Evolutionary conservation across 2,329 filamentous ascomycete species (phyloP), one percentile per base, ranked within the genome.

Genomic region (Monosporascus sp.): DNA sequence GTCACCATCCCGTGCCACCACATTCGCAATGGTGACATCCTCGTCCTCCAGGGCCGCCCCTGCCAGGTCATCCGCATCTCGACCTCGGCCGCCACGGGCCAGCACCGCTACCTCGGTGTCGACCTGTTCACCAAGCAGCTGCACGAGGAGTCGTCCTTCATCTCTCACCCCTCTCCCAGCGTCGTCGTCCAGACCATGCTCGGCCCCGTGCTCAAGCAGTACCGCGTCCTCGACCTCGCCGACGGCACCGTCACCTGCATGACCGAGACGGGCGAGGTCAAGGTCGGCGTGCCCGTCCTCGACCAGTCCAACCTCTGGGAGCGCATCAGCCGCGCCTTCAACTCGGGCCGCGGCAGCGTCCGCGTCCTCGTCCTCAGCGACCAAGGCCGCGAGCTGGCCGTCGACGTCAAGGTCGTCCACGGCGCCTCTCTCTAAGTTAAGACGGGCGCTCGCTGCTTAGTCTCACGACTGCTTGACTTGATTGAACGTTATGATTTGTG

Each of bases 61-160:
- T 97, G 91, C 89, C 94, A 99, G 85, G 93, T 99, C 75, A 99
- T 99, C 82, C 93, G 93, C 74, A 97, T 99, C 87, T 96, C 91
- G 64, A 96, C 92, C 77, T 97, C 93, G 54, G 83, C 90, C 64
- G 93, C 96, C 80, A 99, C 94, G 58, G 94, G 94, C 74, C 94
- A 99, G 85, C 93, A 99, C 87, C 90, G 94, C 73, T 99, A 97
- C 85, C 89, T 99, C 60, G 94, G 94, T 84, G 94, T 99, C 65
- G 94, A 99, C 77, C 89, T 99, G 70, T 99, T 99, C 90, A 97
- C 92, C 83, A 96, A 96, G 84, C 90, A 97, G 81, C 85, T 99
- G 63, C 91, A 97, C 71, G 94, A 99, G 81, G 94, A 99, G 87
- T 96, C 90, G 53, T 93, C 88, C 68, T 97, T 96, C 79, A 86